These are phyloP conservation scores for Elsinoe ampelina DNA, from an alignment of 2,329 filamentous ascomycete genomes.

Conservation along the genomic window DNA sequence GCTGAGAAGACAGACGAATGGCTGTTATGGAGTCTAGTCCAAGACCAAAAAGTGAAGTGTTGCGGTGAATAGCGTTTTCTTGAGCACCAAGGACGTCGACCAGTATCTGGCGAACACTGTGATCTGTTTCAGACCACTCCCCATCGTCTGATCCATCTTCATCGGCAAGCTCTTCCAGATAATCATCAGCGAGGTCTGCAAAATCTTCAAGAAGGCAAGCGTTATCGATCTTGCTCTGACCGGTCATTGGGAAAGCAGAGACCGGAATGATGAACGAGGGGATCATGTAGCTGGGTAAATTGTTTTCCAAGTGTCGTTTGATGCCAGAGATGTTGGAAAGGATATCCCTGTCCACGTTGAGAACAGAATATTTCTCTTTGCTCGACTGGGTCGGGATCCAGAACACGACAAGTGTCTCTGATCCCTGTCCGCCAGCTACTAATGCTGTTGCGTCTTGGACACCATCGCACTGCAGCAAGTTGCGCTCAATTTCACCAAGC, in stretches of 20 bases:
- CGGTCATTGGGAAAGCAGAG: slow-evolving; percentile 57
- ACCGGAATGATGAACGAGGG: slow-evolving; percentile 66
- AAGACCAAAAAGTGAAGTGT: slow-evolving; percentile 65
- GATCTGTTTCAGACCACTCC: slow-evolving; percentile 49
- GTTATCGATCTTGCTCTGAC: slow-evolving; percentile 66
- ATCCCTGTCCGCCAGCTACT: slow-evolving; percentile 38
- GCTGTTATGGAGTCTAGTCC: slow-evolving; percentile 79
- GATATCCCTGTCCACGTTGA: slow-evolving; percentile 30
- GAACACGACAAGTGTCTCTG: slow-evolving; percentile 57
- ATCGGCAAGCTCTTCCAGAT: slow-evolving; percentile 34
- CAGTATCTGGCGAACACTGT: slow-evolving; percentile 46
- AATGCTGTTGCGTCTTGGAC: slow-evolving; percentile 58
- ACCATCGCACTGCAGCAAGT: slow-evolving; percentile 43
- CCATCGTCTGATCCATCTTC: slow-evolving; percentile 28
- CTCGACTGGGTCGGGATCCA: slow-evolving; percentile 44
- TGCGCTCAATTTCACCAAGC: slow-evolving; percentile 62
- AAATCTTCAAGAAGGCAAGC: slow-evolving; percentile 43
- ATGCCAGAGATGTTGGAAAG: slow-evolving; percentile 35
- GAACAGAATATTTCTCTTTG: slow-evolving; percentile 26
- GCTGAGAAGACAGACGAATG: slow-evolving; percentile 54
- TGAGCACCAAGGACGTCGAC: slow-evolving; percentile 41
- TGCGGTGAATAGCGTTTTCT: slow-evolving; percentile 43
- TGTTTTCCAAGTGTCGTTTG: slow-evolving; percentile 45
- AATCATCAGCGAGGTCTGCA: slow-evolving; percentile 34
- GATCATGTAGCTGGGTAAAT: slow-evolving; percentile 67